These are phyloP conservation scores for Hypomyces rosellus DNA, from an alignment of 2,329 filamentous ascomycete genomes.

Conservation along the genomic window DNA sequence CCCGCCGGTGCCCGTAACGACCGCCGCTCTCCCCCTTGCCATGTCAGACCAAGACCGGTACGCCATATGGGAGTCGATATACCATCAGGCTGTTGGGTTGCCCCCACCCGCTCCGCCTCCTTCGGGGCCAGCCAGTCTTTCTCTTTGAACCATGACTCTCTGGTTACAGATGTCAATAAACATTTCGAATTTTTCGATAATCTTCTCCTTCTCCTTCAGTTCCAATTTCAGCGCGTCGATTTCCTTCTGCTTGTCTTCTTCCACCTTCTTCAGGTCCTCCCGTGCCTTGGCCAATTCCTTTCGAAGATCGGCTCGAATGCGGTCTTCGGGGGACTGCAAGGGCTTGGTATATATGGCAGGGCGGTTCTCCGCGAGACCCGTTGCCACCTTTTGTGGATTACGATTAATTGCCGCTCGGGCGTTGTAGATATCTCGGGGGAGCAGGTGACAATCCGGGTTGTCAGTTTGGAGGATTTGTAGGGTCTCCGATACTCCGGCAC, in stretches of 20 bases:
- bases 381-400: slow-evolving; percentile 56
- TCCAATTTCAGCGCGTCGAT: slow-evolving; percentile 52
- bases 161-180: slow-evolving; percentile 66
- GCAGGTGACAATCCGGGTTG: slow-evolving; percentile 56
- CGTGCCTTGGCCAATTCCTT: slow-evolving; percentile 53
- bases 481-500: slow-evolving; percentile 60
- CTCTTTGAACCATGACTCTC: slow-evolving; percentile 57
- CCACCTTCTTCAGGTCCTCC: slow-evolving; percentile 49
- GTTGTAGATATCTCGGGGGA: slow-evolving; percentile 62
- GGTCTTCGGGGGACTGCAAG: slow-evolving; percentile 55
- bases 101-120: slow-evolving; percentile 21
- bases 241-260: slow-evolving; percentile 51
- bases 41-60: slow-evolving; percentile 11
- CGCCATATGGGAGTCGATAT: slow-evolving; percentile 4
- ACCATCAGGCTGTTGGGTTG: slow-evolving; percentile 13
- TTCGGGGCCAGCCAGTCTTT: slow-evolving; percentile 37
- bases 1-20: slow-evolving; percentile 7
- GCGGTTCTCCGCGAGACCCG: slow-evolving; percentile 53
- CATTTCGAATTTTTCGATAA: slow-evolving; percentile 60
- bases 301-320: slow-evolving; percentile 55
- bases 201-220: slow-evolving; percentile 56
- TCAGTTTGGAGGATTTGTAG: slow-evolving; percentile 58
- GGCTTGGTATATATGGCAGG: slow-evolving; percentile 63
- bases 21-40: slow-evolving; percentile 7
- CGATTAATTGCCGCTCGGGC: slow-evolving; percentile 60